A percentile compares a stretch with the other conserved stretches of the same genome.
Evolutionary conservation across 306 rosid genomes (phyloP).

Genomic region (Arachis hypogaea): DNA sequence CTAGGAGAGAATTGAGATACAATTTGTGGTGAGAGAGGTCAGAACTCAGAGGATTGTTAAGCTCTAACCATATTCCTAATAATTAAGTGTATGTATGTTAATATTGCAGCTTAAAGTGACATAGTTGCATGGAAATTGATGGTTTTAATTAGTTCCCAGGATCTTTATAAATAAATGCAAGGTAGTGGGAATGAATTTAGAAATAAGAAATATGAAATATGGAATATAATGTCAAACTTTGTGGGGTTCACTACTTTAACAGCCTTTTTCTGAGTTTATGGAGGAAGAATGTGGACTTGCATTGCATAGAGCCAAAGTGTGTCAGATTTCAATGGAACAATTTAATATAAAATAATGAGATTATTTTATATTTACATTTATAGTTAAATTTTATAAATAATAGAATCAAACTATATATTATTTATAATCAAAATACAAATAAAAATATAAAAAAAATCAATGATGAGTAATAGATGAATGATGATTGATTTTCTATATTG

Average conservation of each 20-base stretch:
- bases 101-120: neutral
- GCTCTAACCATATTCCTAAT: too few relatives aligned
- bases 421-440: too few relatives aligned
- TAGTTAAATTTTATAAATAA: neutral
- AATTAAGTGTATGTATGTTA: too few relatives aligned
- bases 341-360: neutral
- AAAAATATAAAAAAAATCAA: too few relatives aligned
- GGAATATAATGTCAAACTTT: slow-evolving; percentile 49
- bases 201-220: neutral
- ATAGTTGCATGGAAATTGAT: slow-evolving; percentile 54
- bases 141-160: slow-evolving; percentile 9
- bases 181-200: slow-evolving; percentile 39
- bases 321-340: slow-evolving; percentile 48
- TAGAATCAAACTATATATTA: too few relatives aligned
- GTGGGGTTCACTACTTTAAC: slow-evolving; percentile 71
- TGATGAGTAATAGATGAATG: too few relatives aligned
- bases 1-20: too few relatives aligned
- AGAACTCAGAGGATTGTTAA: too few relatives aligned
- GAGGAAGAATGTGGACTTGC: slow-evolving; percentile 62
- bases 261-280: slow-evolving; percentile 51
- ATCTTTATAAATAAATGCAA: slow-evolving; percentile 18
- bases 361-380: slow-evolving; percentile 9
- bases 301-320: slow-evolving; percentile 42
- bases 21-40: too few relatives aligned
- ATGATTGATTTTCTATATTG: too few relatives aligned